phyloP scores from a whole-genome alignment of 148 eudicot species.

The Chenopodium album region DNA sequence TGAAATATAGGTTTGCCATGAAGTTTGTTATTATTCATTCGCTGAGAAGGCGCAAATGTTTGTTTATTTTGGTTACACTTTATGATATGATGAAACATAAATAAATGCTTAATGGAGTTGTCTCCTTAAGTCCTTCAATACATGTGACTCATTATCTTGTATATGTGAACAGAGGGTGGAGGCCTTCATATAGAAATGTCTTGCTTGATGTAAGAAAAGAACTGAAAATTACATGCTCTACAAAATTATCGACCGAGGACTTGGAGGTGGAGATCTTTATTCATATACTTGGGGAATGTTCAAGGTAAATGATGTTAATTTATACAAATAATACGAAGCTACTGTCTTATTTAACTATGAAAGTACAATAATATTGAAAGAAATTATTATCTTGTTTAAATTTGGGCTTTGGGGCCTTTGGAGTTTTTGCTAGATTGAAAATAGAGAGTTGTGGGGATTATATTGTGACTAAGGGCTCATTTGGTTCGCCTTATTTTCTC shows the following conservation, averaged over 20 bases:
- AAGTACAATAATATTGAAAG: neutral
- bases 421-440: neutral
- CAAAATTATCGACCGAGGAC: slow-evolving; percentile 70
- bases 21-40: neutral
- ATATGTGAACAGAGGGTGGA: slow-evolving; percentile 68
- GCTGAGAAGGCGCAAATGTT: neutral
- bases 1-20: neutral
- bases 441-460: neutral
- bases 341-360: neutral
- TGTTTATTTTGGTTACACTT: neutral
- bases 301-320: slow-evolving; percentile 46
- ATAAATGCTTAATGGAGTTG: neutral
- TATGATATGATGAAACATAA: neutral
- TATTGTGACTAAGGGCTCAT: neutral
- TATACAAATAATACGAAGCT: neutral
- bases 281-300: slow-evolving; percentile 65
- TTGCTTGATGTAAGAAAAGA: slow-evolving; percentile 75
- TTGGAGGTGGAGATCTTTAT: slow-evolving; percentile 88
- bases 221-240: slow-evolving; percentile 76
- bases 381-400: neutral
- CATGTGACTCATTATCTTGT: slow-evolving; percentile 6
- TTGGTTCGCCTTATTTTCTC: too few species aligned
- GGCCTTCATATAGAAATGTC: slow-evolving; percentile 88
- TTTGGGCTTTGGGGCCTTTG: neutral
- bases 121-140: neutral